Evolutionary conservation across 2,329 filamentous ascomycete species (phyloP), one percentile per base, ranked within the genome.

Genomic region (Aspergillus jensenii): DNA sequence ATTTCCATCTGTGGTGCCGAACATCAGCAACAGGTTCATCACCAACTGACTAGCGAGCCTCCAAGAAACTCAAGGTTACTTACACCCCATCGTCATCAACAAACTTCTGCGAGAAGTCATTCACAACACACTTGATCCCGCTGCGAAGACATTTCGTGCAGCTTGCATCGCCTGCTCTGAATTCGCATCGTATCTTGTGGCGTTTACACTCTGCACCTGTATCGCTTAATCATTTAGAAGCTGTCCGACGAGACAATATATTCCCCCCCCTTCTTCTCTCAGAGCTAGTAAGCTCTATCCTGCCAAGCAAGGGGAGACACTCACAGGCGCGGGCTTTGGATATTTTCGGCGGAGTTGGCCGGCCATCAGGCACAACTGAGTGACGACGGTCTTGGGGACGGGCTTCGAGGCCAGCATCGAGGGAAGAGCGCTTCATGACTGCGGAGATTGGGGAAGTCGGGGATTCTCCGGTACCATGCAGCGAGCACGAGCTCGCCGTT

Each of bases 151-250:
- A 84, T 63, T 82, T 77, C 8, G 75, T 75, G 67, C 82, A 84
- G 56, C 74, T 76, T 6, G 72, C 64, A 59, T 80, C 74, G 7
- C 79, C 79, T 14, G 75, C 66, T 55, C 78, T 75, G 62, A 83
- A 77, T 57, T 81, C 78, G 65, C 82, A 84, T 64, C 81, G 81
- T 63, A 84, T 83, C 67, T 84, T 84, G 63, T 82, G 80, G 21
- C 76, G 76, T 62, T 82, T 81, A 59, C 81, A 83, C 66, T 81
- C 80, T 15, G 77, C 74, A 54, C 76, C 76, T 78, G 51, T n/a
- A 58, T 31, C 21, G 39, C 17, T 15, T 46, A 35, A 35, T 11
- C 17, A 19, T 50, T 59, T 35, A 66, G 61, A 15, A 53, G 27
- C 37, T 11, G 17, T 53, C 12, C 33, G 33, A 37, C 14, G 6